Base-by-base conservation (phyloP, 2,329 filamentous ascomycete genomes). In the Fusarium xylarioides region DNA sequence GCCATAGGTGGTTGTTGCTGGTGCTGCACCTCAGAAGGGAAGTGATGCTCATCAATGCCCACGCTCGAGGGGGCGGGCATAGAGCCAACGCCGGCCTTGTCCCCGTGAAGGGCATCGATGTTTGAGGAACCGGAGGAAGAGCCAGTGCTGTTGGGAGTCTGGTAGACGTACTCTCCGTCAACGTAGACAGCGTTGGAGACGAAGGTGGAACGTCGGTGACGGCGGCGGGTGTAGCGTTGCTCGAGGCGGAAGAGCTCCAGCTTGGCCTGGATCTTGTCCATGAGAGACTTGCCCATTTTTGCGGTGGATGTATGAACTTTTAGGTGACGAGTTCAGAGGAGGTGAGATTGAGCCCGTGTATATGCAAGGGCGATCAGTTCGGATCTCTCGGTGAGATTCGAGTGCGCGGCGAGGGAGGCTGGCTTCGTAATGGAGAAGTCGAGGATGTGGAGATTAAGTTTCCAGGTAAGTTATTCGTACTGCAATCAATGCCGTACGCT, bases 231-330 rank as follows among this genome's bases (percentile, higher is more conserved):
- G 87, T 98, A 98, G 78, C 94, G 92, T 85, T 98, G 92, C 86
- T 98, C 95, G 76, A 98, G 91, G 55, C 95, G 93, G 87, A 97
- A 96, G 79, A 98, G 90, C 87, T 98, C 95, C 78, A 97, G 86
- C 86, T 93, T 90, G 68, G 89, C 87, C 77, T 91, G 87, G 80
- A 91, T 87, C 81, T 88, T 86, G 68, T 89, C 86, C 77, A 91
- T 79, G 78, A 91, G 79, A 77, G 85, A 85, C 78, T 85, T 83
- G 56, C 84, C 85, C 85, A 87, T 87, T 74, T 54, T 79, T 74
- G 76, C 73, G 75, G 71, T 68, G 55, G 57, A 50, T 44, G 40
- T 43, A 53, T 58, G 34, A 40, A 47, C 32, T 19, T 46, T 44
- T 34, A 43, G 52, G 46, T 57, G 26, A 23, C 59, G 54, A 42